Conservation (phyloP, 768 basidiomycete genomes). For the Filobasidium wieringae region DNA sequence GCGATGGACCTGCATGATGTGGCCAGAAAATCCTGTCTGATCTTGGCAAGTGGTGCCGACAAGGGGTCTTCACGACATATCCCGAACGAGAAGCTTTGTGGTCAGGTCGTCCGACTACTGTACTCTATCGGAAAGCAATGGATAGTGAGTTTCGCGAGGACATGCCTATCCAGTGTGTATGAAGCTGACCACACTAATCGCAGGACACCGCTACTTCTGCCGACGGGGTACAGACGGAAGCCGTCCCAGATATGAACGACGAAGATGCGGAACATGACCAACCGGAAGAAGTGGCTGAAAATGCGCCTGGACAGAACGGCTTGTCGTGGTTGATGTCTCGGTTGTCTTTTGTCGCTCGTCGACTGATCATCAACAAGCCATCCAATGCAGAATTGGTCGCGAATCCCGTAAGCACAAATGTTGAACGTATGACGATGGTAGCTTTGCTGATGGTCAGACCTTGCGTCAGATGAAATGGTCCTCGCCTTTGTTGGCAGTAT, state of each 20-base stretch:
- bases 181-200: too few species aligned
- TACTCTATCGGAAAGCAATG: slow-evolving; percentile 83
- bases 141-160: slow-evolving; percentile 24
- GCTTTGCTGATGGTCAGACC: not conserved
- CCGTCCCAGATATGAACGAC: slow-evolving; percentile 11
- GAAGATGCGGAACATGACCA: slow-evolving; percentile 24
- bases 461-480: slow-evolving; percentile 63
- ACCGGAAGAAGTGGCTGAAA: slow-evolving; percentile 25
- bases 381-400: slow-evolving; percentile 14
- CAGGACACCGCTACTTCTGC: not conserved
- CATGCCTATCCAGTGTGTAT: not conserved
- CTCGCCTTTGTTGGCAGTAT: slow-evolving; percentile 61
- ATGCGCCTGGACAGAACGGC: slow-evolving; percentile 43
- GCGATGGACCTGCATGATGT: slow-evolving; percentile 48
- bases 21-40: slow-evolving; percentile 58
- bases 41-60: slow-evolving; percentile 70
- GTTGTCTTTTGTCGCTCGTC: slow-evolving; percentile 65
- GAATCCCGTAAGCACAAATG: slow-evolving; percentile 11
- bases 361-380: slow-evolving; percentile 30
- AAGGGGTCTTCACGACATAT: slow-evolving; percentile 55
- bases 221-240: not conserved
- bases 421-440: not conserved
- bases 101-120: slow-evolving; percentile 80
- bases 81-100: slow-evolving; percentile 28
- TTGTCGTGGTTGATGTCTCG: slow-evolving; percentile 90